Evolutionary conservation across 148 eudicot species (phyloP).

Genomic region (Rhododendron simsii): DNA sequence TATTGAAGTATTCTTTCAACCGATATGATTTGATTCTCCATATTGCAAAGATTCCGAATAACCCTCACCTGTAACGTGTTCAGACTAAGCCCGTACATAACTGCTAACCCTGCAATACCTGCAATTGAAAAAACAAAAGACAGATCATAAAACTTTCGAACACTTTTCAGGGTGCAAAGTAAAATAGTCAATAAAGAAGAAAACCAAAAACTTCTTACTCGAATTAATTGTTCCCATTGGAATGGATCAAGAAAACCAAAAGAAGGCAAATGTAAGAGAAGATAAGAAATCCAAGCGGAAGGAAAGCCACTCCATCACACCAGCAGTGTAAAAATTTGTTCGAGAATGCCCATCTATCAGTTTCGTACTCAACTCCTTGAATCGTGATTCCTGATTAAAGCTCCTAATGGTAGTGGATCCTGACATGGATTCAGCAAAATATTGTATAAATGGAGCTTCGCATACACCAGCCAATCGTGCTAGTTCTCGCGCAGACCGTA

Average conservation of each 20-base stretch:
- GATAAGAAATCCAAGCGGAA: constrained; percentile 52
- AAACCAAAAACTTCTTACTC: constrained; percentile 18
- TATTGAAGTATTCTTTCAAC: constrained; percentile 67
- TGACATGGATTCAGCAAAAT: constrained; percentile 58
- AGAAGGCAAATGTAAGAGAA: constrained; percentile 38
- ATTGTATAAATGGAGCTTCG: constrained; percentile 59
- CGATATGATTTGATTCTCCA: constrained; percentile 61
- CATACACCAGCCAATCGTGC: constrained; percentile 47
- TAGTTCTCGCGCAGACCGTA: background rate
- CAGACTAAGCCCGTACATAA: constrained; percentile 52
- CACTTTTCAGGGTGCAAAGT: background rate
- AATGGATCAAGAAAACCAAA: constrained; percentile 20
- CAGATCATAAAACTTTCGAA: background rate
- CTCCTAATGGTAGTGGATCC: constrained; percentile 58
- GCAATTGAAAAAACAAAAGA: background rate
- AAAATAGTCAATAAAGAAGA: background rate
- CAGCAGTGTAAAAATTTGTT: constrained; percentile 40
- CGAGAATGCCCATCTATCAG: constrained; percentile 32
- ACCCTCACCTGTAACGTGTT: constrained; percentile 35
- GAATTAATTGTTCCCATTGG: constrained; percentile 45
- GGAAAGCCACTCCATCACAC: constrained; percentile 51
- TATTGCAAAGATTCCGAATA: constrained; percentile 38
- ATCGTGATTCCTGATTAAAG: constrained; percentile 48
- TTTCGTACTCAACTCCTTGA: constrained; percentile 25
- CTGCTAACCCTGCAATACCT: constrained; percentile 64